Conservation (phyloP, 768 basidiomycete species). For the Myochromella boudieri region DNA sequence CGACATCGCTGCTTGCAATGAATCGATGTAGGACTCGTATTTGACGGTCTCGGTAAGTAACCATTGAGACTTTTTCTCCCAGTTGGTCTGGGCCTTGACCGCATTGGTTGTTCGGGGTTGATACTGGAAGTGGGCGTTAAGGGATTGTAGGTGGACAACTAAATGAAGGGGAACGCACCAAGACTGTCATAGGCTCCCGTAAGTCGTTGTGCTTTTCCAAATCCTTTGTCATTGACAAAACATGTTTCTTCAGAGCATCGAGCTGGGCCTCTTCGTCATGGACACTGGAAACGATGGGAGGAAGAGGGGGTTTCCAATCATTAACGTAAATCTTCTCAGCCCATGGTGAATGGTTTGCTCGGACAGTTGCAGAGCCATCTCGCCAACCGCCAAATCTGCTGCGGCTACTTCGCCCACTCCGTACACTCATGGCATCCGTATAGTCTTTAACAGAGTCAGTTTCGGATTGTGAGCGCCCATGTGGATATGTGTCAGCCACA, state of each 20-base stretch:
- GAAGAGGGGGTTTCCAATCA: constrained; percentile 93
- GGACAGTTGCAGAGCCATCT: constrained; percentile 64
- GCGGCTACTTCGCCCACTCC: constrained; percentile 71
- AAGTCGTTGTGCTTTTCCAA: constrained; percentile 81
- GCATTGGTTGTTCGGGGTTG: constrained; percentile 72
- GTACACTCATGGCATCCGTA: constrained; percentile 68
- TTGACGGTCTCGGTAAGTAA: constrained; percentile 92
- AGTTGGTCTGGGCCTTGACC: constrained; percentile 80
- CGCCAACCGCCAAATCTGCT: constrained; percentile 71
- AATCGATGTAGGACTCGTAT: constrained; percentile 93
- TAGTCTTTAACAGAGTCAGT: constrained; percentile 50
- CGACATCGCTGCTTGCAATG: constrained; percentile 78
- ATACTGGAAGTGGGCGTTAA: too few species aligned
- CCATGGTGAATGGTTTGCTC: constrained; percentile 71
- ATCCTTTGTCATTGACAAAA: constrained; percentile 71
- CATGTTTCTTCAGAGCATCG: constrained; percentile 85
- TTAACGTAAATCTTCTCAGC: constrained; percentile 76
- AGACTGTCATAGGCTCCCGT: constrained; percentile 74
- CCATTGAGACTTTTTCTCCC: constrained; percentile 90
- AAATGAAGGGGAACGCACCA: constrained; percentile 61
- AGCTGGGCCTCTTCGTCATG: constrained; percentile 94
- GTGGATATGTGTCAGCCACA: constrained; percentile 52
- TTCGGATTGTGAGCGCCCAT: constrained; percentile 58
- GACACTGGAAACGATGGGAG: constrained; percentile 77
- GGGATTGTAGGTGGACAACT: too few species aligned